Percentiles rank a stretch among this genome's conserved stretches.
Evolutionary conservation across 1,284 basidiomycete genomes (phyloP).

Genomic region (Ganoderma resinaceum): DNA sequence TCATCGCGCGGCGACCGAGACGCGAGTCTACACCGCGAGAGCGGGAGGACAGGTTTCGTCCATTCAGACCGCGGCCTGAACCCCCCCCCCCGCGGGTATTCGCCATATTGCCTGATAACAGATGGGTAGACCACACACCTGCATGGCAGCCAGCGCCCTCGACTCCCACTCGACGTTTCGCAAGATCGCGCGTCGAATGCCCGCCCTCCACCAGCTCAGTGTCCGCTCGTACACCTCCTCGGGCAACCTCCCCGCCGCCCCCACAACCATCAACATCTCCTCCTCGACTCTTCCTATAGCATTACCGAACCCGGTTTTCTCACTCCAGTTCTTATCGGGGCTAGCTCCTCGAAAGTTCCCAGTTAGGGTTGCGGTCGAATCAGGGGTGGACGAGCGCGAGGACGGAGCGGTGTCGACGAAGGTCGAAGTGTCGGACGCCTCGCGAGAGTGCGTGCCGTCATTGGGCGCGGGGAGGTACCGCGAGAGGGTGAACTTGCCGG

Average conservation of each 20-base stretch:
- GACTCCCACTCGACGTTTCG: slow-evolving; percentile 70
- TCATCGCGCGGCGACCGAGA: too few species aligned
- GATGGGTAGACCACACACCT: slow-evolving; percentile 51
- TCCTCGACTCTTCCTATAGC: slow-evolving; percentile 3
- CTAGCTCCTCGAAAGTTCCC: slow-evolving; percentile 20
- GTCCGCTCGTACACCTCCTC: slow-evolving; percentile 71
- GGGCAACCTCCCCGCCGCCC: slow-evolving; percentile 43
- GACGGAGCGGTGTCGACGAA: slow-evolving; percentile 17
- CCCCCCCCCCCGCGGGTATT: not conserved
- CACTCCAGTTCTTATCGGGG: slow-evolving; percentile 17
- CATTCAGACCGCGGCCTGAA: not conserved
- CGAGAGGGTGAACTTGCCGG: slow-evolving; percentile 9
- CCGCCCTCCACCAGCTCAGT: slow-evolving; percentile 74
- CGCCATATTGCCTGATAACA: not conserved
- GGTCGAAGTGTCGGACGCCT: slow-evolving; percentile 15
- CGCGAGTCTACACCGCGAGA: too few species aligned
- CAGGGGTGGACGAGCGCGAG: slow-evolving; percentile 30
- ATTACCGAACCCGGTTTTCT: slow-evolving; percentile 15
- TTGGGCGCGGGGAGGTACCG: slow-evolving; percentile 9
- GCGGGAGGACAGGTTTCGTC: too few species aligned
- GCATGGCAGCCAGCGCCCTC: slow-evolving; percentile 70
- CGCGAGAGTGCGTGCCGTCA: slow-evolving; percentile 3
- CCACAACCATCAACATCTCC: slow-evolving; percentile 22
- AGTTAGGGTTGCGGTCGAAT: slow-evolving; percentile 20
- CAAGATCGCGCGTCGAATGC: slow-evolving; percentile 67